Conservation (phyloP, 108 stramenopile species). For the Mediolabrus comicus region DNA sequence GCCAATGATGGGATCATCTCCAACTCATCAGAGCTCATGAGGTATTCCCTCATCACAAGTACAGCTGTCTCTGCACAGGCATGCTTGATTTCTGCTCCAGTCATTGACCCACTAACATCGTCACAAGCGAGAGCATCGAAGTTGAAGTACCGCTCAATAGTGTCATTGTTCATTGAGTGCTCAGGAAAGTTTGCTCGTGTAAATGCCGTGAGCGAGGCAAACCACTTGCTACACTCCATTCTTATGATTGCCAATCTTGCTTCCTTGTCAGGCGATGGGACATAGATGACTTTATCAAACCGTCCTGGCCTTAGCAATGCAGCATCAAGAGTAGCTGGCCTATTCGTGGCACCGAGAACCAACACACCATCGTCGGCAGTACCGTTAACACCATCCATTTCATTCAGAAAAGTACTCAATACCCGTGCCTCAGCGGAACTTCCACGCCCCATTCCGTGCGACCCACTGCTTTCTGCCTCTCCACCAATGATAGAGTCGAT, state of each 20-base stretch:
- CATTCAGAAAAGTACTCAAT: slow-evolving; percentile 93
- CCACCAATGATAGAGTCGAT: slow-evolving; percentile 92
- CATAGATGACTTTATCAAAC: slow-evolving; percentile 86
- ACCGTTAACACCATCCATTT: slow-evolving; percentile 96
- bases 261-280: slow-evolving; percentile 88
- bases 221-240: slow-evolving; percentile 69
- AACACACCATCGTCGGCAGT: slow-evolving; percentile 82
- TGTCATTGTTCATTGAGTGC: neutral
- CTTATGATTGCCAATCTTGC: slow-evolving; percentile 87
- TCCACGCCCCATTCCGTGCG: slow-evolving; percentile 68
- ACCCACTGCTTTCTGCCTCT: slow-evolving; percentile 23
- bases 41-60: slow-evolving; percentile 38
- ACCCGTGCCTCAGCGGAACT: slow-evolving; percentile 85
- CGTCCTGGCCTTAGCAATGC: slow-evolving; percentile 97
- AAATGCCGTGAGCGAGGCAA: slow-evolving; percentile 9
- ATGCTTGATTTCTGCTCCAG: slow-evolving; percentile 86
- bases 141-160: slow-evolving; percentile 29
- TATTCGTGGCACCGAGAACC: slow-evolving; percentile 96
- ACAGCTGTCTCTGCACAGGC: slow-evolving; percentile 77
- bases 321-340: slow-evolving; percentile 87
- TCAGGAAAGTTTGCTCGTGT: neutral
- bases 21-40: slow-evolving; percentile 4
- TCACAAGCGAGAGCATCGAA: slow-evolving; percentile 58
- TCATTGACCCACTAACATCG: slow-evolving; percentile 60
- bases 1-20: slow-evolving; percentile 4